Evolutionary conservation across 2,329 filamentous ascomycete species (phyloP), one percentile per base, ranked within the genome.

Genomic region (Sclerotinia nivalis): DNA sequence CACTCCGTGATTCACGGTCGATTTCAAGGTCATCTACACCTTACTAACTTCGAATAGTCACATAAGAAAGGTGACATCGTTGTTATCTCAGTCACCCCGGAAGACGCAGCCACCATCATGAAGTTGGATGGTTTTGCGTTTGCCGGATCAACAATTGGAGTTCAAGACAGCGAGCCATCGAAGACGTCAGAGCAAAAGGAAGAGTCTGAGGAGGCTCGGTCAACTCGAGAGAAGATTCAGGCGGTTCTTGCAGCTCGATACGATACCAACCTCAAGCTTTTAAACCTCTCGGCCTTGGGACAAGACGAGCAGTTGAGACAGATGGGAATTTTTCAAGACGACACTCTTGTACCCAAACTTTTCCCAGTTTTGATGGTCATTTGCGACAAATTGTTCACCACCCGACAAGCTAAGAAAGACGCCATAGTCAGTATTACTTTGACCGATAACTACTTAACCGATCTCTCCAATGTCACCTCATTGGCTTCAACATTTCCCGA

Each of bases 291-390:
- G n/a, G 84, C 86, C 1, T 87, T 98, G 13, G 89, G 87, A 45
- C 83, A 86, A 61, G 95, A 98, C 76, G 82, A 88, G 2, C 87
- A 89, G 70, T 86, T 98, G 6, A 84, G 89, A 68, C 84, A 86
- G 55, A 89, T 93, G 80, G 92, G 92, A 50, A 62, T 91, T 95
- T 58, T 64, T 76, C 93, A 97, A 78, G 86, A 88, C 72, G 88
- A 83, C 71, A 87, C 86, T 70, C 88, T 90, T 4, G 73, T 75
- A 15, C 72, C 74, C n/a, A 99, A 97, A 79, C 92, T 97, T 72
- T 97, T 98, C 81, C 92, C 92, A 66, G 95, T 92, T 1, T 84
- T 98, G 72, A 97, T 98, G 92, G 89, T 88, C 71, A 89, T 97
- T 60, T 93, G 92, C 78, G 89, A 96, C 67, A 83, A 88, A 71